These are phyloP conservation scores for Irpex rosettiformis DNA, from an alignment of 1,284 basidiomycete species.

Conservation along the genomic window DNA sequence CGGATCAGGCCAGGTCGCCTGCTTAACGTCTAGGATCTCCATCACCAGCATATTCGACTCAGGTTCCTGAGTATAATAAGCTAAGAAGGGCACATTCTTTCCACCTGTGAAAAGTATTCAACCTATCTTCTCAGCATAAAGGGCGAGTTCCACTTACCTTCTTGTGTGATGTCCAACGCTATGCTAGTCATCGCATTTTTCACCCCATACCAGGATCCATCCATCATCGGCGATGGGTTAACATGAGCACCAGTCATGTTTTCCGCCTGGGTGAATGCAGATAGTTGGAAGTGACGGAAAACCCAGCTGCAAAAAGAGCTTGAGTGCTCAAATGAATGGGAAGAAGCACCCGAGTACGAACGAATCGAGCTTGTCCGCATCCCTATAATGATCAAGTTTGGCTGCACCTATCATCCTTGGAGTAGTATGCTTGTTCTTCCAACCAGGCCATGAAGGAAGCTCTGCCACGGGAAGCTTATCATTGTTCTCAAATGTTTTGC, in stretches of 20 bases:
- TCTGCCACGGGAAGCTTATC: background rate
- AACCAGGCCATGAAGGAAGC: background rate
- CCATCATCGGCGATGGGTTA: background rate
- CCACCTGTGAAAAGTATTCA: background rate
- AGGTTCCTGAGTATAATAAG: background rate
- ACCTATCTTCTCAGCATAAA: background rate
- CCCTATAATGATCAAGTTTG: background rate
- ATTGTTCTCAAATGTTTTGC: background rate
- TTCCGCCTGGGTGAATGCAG: background rate
- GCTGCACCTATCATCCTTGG: background rate
- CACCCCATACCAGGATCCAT: background rate
- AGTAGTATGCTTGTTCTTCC: background rate
- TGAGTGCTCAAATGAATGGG: background rate
- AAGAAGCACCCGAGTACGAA: background rate
- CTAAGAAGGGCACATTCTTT: background rate
- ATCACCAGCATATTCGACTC: background rate
- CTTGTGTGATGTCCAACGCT: background rate
- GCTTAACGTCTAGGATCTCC: background rate
- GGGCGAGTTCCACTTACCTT: background rate
- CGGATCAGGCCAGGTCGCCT: background rate
- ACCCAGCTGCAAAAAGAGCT: background rate
- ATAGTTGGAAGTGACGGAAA: background rate
- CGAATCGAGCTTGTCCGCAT: background rate
- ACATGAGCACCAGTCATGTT: background rate
- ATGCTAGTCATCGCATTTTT: background rate